Evolutionary conservation across 345 rosid genomes (phyloP), one percentile per base, ranked within the genome.

Genomic region (Hibiscus tridactylites): DNA sequence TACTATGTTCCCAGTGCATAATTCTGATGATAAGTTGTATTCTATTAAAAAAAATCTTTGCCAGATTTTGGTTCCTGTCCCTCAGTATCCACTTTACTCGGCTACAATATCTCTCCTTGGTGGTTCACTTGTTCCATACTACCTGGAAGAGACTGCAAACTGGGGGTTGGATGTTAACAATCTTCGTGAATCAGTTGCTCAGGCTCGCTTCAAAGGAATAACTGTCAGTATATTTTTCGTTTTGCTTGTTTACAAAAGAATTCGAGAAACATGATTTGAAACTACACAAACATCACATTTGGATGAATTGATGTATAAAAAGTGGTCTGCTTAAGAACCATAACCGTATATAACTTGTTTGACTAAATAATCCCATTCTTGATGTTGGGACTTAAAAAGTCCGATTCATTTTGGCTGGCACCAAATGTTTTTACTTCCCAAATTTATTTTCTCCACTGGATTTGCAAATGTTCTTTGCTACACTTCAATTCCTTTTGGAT

Each of bases 31-130:
- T 56, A 56, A 13, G 1, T 60, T 39, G 17, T 52, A 61, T 11
- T 59, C 16, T 68, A 71, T 44, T 70, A 44, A 73, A 46, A 59
- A 13, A 11, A 24, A 66, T 13, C 24, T 7, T 77, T 78, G 73
- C 74, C 83, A 95, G 97, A 65, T 92, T 79, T 81, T 95, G 83
- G 97, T 95, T 78, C 99, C 99, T 59, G 97, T 95, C 72, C 99
- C 99, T 37, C 99, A 95, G 76, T 95, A 95, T 76, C 99, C 99
- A 46, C 96, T 95, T 79, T 95, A 92, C 84, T 95, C 99, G 33
- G 99, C 99, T 54, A 78, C 97, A 64, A 95, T 95, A 79, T 80
- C 96, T 73, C 86, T 95, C 24, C 77, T 76, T 19, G 99, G 99
- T 44, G 99, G 99, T 52, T 82, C 97, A 79, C 97, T 95, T 74